phyloP scores from a whole-genome alignment of 495 filamentous ascomycete species.

The Poronia punctata region DNA sequence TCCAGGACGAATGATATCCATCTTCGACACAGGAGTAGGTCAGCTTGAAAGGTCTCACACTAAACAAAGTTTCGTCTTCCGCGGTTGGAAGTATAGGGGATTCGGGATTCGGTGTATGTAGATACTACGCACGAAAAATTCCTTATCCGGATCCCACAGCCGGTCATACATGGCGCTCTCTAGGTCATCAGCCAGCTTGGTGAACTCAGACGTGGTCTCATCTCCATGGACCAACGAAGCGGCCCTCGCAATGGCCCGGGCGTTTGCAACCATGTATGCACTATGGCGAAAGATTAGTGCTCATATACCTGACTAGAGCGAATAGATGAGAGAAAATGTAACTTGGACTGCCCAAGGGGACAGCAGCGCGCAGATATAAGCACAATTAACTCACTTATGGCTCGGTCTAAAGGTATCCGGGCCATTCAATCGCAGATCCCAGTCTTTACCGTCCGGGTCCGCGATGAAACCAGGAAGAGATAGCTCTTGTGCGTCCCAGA shows the following conservation, averaged over 20 bases:
- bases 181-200: conserved; percentile 25
- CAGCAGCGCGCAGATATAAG: not conserved
- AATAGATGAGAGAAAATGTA: too few relatives aligned
- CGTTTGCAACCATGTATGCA: conserved; percentile 42
- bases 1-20: conserved; percentile 31
- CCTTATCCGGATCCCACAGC: conserved; percentile 33
- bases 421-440: conserved; percentile 26
- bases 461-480: conserved; percentile 35
- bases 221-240: conserved; percentile 26
- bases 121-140: conserved; percentile 28
- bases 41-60: too few relatives aligned
- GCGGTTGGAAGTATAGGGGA: too few relatives aligned
- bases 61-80: too few relatives aligned
- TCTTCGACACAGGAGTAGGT: conserved; percentile 7
- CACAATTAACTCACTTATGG: conserved; percentile 20
- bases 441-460: conserved; percentile 27
- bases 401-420: conserved; percentile 38
- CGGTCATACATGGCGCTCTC: conserved; percentile 29
- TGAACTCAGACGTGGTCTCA: conserved; percentile 23
- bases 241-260: conserved; percentile 31
- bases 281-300: too few relatives aligned
- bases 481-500: conserved; percentile 40
- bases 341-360: not conserved
- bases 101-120: too few relatives aligned
- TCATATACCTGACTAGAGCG: too few relatives aligned